These are phyloP conservation scores for Kluyveromyces sp. DNA, from an alignment of 1,139 yeast species.

Conservation along the genomic window DNA sequence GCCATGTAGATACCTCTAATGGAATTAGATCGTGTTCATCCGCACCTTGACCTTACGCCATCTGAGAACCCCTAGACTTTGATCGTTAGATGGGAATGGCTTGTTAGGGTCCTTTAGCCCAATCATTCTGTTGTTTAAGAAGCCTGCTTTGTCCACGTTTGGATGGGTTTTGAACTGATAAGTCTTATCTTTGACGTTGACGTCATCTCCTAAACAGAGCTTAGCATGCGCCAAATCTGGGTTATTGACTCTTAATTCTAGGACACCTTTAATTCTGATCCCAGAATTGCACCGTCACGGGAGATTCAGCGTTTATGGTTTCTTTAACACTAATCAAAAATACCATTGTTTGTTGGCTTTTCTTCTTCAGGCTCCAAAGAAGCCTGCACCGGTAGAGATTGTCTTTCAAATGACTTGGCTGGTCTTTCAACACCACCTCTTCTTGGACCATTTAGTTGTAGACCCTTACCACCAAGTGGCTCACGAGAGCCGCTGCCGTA, in stretches of 20 bases:
- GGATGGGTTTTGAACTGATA: slow-evolving; percentile 91
- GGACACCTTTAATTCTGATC: slow-evolving; percentile 79
- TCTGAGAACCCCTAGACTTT: slow-evolving; percentile 81
- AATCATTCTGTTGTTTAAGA: slow-evolving; percentile 49
- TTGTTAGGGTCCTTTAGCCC: slow-evolving; percentile 70
- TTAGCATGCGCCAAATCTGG: slow-evolving; percentile 58
- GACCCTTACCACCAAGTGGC: slow-evolving; percentile 17
- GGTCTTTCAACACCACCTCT: slow-evolving; percentile 18
- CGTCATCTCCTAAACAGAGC: slow-evolving; percentile 44
- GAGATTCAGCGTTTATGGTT: slow-evolving; percentile 67
- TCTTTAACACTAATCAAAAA: slow-evolving; percentile 72
- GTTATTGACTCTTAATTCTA: slow-evolving; percentile 80
- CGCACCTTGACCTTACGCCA: slow-evolving; percentile 67
- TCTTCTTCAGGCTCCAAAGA: slow-evolving; percentile 20
- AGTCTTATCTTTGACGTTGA: slow-evolving; percentile 26
- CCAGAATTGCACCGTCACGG: slow-evolving; percentile 73
- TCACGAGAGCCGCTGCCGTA: neutral
- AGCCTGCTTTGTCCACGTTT: slow-evolving; percentile 75
- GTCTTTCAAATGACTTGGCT: slow-evolving; percentile 8
- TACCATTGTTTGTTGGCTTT: slow-evolving; percentile 54
- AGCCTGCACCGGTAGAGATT: slow-evolving; percentile 10
- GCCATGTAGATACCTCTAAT: slow-evolving; percentile 78
- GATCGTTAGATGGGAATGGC: slow-evolving; percentile 87
- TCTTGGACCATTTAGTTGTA: slow-evolving; percentile 19
- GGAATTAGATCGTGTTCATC: slow-evolving; percentile 59